Percentiles rank a stretch among this genome's conserved stretches.
These are phyloP conservation scores for Jimgerdemannia lactiflua DNA, from an alignment of 192 early-diverging fungal genomes.

Conservation along the genomic window DNA sequence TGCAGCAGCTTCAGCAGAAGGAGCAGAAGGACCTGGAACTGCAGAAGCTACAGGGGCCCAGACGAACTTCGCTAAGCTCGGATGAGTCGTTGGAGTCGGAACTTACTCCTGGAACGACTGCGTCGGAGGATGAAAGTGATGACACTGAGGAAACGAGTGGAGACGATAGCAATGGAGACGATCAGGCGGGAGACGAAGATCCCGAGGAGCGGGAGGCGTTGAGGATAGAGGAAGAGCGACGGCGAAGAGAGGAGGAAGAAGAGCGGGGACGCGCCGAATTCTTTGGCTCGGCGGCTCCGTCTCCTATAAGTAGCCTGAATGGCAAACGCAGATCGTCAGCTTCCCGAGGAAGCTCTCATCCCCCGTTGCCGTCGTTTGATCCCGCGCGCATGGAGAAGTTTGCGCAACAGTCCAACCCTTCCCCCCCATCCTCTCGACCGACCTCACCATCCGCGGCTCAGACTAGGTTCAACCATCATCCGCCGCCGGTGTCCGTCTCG, in stretches of 20 bases:
- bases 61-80: neutral
- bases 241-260: constrained; percentile 28
- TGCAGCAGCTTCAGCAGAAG: constrained; percentile 11
- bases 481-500: neutral
- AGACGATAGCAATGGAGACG: constrained; percentile 9
- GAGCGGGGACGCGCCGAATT: constrained; percentile 19
- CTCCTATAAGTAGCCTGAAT: neutral
- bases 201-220: constrained; percentile 8
- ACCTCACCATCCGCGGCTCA: neutral
- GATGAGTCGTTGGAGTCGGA: neutral
- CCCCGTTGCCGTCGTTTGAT: constrained; percentile 18
- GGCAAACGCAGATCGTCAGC: constrained; percentile 10
- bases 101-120: neutral
- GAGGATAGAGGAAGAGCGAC: constrained; percentile 18
- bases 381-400: neutral
- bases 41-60: constrained; percentile 1
- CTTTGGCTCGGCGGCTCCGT: neutral
- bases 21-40: constrained; percentile 4
- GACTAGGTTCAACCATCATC: neutral
- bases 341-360: constrained; percentile 8
- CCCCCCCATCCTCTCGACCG: neutral
- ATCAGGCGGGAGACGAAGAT: constrained; percentile 13
- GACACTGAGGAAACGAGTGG: constrained; percentile 27
- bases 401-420: neutral
- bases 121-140: constrained; percentile 16